These are phyloP conservation scores for Ammopiptanthus mongolicus DNA, from an alignment of 306 rosid species.

Conservation along the genomic window DNA sequence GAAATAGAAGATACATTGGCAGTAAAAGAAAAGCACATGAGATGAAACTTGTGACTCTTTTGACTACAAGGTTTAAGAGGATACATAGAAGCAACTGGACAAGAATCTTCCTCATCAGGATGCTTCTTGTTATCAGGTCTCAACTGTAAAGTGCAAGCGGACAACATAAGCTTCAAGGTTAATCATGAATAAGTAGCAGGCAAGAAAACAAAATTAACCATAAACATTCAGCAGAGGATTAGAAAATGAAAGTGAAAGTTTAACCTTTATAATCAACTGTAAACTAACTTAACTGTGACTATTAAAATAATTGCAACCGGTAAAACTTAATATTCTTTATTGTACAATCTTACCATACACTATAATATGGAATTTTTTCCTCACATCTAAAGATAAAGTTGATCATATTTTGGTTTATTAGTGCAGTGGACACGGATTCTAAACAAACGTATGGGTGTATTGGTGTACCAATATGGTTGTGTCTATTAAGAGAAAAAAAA, in stretches of 20 bases:
- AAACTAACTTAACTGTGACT: too few relatives aligned
- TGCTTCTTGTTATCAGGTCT: slow-evolving; percentile 58
- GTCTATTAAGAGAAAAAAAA: too few relatives aligned
- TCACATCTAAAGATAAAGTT: too few relatives aligned
- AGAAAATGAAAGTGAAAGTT: background rate
- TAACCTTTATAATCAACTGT: too few relatives aligned
- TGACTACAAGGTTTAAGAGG: slow-evolving; percentile 30
- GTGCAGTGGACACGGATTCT: too few relatives aligned
- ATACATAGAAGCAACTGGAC: slow-evolving; percentile 66
- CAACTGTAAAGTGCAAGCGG: slow-evolving; percentile 38
- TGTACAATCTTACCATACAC: too few relatives aligned
- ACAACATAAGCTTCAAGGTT: background rate
- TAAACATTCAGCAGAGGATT: background rate
- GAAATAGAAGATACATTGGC: background rate
- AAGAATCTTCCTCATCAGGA: slow-evolving; percentile 65
- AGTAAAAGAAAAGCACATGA: background rate
- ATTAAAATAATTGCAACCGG: too few relatives aligned
- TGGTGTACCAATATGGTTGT: too few relatives aligned
- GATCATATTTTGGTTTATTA: too few relatives aligned
- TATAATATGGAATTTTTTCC: too few relatives aligned
- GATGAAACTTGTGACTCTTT: background rate
- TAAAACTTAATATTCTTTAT: too few relatives aligned
- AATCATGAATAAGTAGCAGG: background rate
- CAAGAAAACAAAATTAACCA: background rate
- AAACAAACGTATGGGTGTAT: too few relatives aligned